Conservation (phyloP, 1,284 basidiomycete species). For the Volvariella surrecta region DNA sequence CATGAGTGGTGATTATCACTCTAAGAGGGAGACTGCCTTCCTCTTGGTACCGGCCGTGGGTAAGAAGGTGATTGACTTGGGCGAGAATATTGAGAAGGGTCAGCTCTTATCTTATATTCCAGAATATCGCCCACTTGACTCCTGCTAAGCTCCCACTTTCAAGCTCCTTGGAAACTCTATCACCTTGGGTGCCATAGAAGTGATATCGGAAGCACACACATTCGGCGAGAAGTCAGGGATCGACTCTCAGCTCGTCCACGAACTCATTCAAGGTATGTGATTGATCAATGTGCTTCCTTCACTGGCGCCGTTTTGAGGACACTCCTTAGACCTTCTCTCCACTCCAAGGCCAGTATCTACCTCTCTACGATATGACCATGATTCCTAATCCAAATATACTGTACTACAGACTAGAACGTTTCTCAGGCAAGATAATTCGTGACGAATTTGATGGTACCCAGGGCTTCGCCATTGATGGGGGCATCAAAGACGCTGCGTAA, state of each 20-base stretch:
- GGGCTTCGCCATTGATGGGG: slow-evolving; percentile 85
- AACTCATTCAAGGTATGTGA: slow-evolving; percentile 48
- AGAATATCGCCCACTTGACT: slow-evolving; percentile 2
- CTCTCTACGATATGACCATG: too few relatives aligned
- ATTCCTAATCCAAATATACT: slow-evolving; percentile 4
- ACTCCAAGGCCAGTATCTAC: slow-evolving; percentile 47
- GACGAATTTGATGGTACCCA: slow-evolving; percentile 70
- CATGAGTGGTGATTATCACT: slow-evolving; percentile 78
- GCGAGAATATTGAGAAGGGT: slow-evolving; percentile 75
- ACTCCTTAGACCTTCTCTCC: slow-evolving; percentile 44
- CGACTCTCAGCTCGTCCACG: slow-evolving; percentile 47
- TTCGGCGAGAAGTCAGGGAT: slow-evolving; percentile 83
- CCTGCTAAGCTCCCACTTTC: slow-evolving; percentile 54
- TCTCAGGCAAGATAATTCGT: slow-evolving; percentile 53
- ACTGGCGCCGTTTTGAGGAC: not conserved
- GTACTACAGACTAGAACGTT: slow-evolving; percentile 44
- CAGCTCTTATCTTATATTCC: slow-evolving; percentile 3
- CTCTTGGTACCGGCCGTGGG: slow-evolving; percentile 75
- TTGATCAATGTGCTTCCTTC: slow-evolving; percentile 8
- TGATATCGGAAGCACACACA: slow-evolving; percentile 77
- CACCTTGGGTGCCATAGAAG: slow-evolving; percentile 65
- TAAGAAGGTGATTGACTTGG: slow-evolving; percentile 66
- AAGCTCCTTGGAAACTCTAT: slow-evolving; percentile 76
- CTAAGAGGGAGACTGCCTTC: slow-evolving; percentile 76
- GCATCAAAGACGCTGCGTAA: slow-evolving; percentile 71